Conservation (phyloP, 2,329 filamentous ascomycete genomes). For the Didymella pinodella region DNA sequence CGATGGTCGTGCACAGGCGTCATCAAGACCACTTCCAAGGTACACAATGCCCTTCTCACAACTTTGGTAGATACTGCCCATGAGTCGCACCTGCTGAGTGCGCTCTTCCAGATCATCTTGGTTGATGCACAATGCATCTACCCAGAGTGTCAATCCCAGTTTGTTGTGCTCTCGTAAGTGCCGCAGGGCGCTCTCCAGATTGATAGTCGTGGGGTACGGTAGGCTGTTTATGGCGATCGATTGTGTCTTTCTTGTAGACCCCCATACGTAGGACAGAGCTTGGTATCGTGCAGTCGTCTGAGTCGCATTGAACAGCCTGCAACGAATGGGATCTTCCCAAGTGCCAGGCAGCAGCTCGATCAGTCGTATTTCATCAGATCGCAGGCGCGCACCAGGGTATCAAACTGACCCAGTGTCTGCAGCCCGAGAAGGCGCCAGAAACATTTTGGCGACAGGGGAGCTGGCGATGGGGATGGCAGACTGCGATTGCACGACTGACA, state of each 20-base stretch:
- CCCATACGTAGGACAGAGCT: background rate
- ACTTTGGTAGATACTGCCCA: background rate
- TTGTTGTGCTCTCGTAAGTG: background rate
- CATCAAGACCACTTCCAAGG: background rate
- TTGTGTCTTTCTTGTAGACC: background rate
- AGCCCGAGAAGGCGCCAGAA: too few relatives aligned
- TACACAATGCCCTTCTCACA: background rate
- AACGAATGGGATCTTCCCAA: background rate
- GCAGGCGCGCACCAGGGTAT: background rate
- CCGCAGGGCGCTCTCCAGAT: background rate
- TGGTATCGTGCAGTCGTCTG: background rate
- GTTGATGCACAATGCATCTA: background rate
- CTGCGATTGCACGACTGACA: too few relatives aligned
- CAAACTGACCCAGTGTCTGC: too few relatives aligned
- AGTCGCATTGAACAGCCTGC: background rate
- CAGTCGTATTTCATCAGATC: background rate
- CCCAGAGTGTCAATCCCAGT: background rate
- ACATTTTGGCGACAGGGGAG: too few relatives aligned
- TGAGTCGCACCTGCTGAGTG: background rate
- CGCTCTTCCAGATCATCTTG: background rate
- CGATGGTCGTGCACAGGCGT: too few relatives aligned
- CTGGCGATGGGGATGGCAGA: too few relatives aligned
- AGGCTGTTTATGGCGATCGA: background rate
- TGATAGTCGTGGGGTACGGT: background rate
- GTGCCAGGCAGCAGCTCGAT: background rate